Evolutionary conservation across 2,329 filamentous ascomycete species (phyloP), one percentile per base, ranked within the genome.

Genomic region (Phyllosticta citribraziliensis): DNA sequence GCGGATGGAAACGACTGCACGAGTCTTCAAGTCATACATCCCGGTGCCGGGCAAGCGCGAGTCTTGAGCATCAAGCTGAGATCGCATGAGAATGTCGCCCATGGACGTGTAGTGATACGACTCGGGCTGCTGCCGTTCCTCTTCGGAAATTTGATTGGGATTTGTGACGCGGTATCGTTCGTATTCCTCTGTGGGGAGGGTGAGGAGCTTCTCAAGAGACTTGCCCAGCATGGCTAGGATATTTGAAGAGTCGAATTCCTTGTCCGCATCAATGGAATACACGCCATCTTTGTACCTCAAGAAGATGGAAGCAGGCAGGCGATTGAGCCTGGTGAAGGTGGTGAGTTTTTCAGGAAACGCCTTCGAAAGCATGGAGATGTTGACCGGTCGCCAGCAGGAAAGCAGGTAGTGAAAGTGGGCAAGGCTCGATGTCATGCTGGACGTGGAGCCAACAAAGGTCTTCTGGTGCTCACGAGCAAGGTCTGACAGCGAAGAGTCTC

Each of bases 221-320:
- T 95, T 94, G 14, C 94, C 94, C 17, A 99, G 82, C 80, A 93
- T 91, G 75, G 88, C 94, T 56, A 99, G 81, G 33, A 99, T 84
- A 66, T 90, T 97, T 33, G 89, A 88, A 8, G 78, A 82, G 68
- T 97, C 92, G 66, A 85, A 94, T 70, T 96, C 84, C 75, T 97
- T 99, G 74, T 99, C 94, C 0, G 92, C 90, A 72, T 99, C 94
- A 63, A 99, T 94, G 5, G 93, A 92, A 71, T 99, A 99, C 0
- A 86, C 83, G 1, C 92, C 93, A 69, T 96, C 83, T 65, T 89
- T 88, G 74, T 86, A 89, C 57, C 89, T 84, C 17, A 97, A 77
- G 68, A 97, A 96, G 53, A 91, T 85, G 11, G 91, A 89, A 3
- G 86, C 82, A 1, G 94, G 93, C 0, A 84, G 83, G 67, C 86